Evolutionary conservation across 2,329 filamentous ascomycete species (phyloP).

Genomic region (Aaosphaeria pasadenensis): DNA sequence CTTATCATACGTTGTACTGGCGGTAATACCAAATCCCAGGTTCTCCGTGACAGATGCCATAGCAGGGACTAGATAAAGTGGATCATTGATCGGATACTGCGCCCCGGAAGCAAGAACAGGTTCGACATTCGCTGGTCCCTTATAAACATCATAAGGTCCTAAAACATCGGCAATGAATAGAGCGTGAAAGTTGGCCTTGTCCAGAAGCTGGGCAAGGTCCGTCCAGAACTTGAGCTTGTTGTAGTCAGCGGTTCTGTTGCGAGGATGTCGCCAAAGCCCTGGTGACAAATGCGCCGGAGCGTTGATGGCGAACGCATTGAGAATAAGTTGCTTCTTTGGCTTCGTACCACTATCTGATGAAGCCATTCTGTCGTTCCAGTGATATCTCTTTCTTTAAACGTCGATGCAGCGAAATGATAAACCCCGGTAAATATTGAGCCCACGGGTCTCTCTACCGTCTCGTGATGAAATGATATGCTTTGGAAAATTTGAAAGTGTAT

Average conservation of each 20-base stretch:
- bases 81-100: constrained; percentile 67
- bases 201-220: constrained; percentile 26
- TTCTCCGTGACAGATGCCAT: constrained; percentile 64
- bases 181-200: constrained; percentile 28
- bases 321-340: constrained; percentile 25
- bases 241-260: constrained; percentile 37
- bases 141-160: constrained; percentile 66
- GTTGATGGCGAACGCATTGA: constrained; percentile 36
- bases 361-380: too few relatives aligned
- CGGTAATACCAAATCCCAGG: constrained; percentile 62
- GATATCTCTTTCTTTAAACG: too few relatives aligned
- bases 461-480: too few relatives aligned
- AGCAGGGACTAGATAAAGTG: constrained; percentile 57
- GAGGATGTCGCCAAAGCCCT: constrained; percentile 55
- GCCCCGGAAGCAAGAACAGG: constrained; percentile 58
- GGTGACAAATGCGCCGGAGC: constrained; percentile 34
- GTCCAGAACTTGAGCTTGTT: constrained; percentile 25
- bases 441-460: too few relatives aligned
- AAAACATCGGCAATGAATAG: constrained; percentile 43
- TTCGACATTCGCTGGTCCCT: constrained; percentile 51
- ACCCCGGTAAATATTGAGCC: too few relatives aligned
- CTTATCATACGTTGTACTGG: constrained; percentile 63
- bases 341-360: too few relatives aligned
- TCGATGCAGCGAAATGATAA: too few relatives aligned
- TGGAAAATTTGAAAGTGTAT: too few relatives aligned